Base-by-base conservation (phyloP, 1,284 basidiomycete species). In the Xerocomus minutiporus region DNA sequence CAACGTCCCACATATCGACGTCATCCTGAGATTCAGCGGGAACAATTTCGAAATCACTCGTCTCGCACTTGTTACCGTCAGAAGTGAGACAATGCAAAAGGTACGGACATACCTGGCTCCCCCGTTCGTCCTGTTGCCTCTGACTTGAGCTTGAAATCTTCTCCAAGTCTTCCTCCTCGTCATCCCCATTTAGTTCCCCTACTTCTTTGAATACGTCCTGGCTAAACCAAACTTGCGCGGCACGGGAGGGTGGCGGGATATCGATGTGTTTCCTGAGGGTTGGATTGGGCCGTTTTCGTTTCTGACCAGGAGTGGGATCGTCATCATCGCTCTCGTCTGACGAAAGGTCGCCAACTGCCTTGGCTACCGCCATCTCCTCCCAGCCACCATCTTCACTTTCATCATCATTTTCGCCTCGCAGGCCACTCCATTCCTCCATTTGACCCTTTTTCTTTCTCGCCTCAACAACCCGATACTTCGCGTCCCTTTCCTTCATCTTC, bases 401-500 rank as follows among this genome's bases (percentile, higher is more conserved):
- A 36, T 75, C 74, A 13, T 78, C 78, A 26, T 79, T 78, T 44
- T 74, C 73, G 44, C 68, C 74, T 36, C 75, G 69, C 59, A 95
- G 84, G 8, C 94, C 94, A 52, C 72, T 71, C 93, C 93, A 97
- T 56, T 84, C 84, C 60, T 83, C 85, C 50, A 79, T 77, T 62
- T 83, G 82, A 61, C 83, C 82, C 66, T 87, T 86, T 68, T 86
- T 88, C 63, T 81, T 76, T 51, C 93, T 79, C 8, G 87, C 83
- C 71, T 97, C 88, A 70, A 87, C 86, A 45, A 90, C 93, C 65
- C 86, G 92, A 75, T 82, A 93, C 73, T 97, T 98, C 38, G 91
- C 82, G 69, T 99, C 95, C 50, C 85, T 80, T 66, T 95, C 93
- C 52, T 82, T 79, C 74, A 93, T 73, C 55, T 89, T 81, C 53